Evolutionary conservation across 768 basidiomycete genomes (phyloP).

Genomic region (Mycena vitilis): DNA sequence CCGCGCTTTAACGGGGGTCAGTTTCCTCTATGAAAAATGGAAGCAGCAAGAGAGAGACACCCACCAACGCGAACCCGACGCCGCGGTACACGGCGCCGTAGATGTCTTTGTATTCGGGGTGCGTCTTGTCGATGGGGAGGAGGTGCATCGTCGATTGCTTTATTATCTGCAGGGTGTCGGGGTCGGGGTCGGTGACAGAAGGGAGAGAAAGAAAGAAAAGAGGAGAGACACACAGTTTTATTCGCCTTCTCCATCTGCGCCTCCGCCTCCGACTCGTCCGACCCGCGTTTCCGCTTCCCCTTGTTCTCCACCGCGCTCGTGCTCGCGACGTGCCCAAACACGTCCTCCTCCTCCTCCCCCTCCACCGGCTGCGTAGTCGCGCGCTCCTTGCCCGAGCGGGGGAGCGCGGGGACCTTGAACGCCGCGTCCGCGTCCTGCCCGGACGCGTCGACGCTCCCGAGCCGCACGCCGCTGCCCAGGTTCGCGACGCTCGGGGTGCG

Average conservation of each 20-base stretch:
- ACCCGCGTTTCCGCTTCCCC: slow-evolving; percentile 42
- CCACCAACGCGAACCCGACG: slow-evolving; percentile 62
- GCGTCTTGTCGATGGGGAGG: slow-evolving; percentile 54
- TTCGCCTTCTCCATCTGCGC: slow-evolving; percentile 39
- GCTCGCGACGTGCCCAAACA: slow-evolving; percentile 40
- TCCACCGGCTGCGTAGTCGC: not conserved
- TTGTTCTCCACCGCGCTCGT: slow-evolving; percentile 37
- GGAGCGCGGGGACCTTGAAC: slow-evolving; percentile 28
- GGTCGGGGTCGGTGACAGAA: too few relatives aligned
- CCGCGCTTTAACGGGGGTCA: slow-evolving; percentile 48
- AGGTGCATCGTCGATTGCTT: slow-evolving; percentile 57
- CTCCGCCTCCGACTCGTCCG: slow-evolving; percentile 24
- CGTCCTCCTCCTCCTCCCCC: slow-evolving; percentile 42
- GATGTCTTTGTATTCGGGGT: slow-evolving; percentile 65
- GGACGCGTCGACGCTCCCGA: slow-evolving; percentile 32
- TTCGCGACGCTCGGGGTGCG: slow-evolving; percentile 44
- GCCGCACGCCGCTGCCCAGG: slow-evolving; percentile 52
- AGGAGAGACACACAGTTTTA: slow-evolving; percentile 54
- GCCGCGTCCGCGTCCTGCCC: slow-evolving; percentile 7
- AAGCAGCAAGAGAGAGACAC: slow-evolving; percentile 32
- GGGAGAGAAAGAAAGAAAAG: slow-evolving; percentile 9
- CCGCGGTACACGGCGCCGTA: slow-evolving; percentile 60
- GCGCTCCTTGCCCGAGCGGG: slow-evolving; percentile 36
- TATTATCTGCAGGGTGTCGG: slow-evolving; percentile 50
- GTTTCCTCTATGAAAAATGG: not conserved